Base-by-base conservation (phyloP, 2,329 filamentous ascomycete species). In the Coniochaeta prunicola region DNA sequence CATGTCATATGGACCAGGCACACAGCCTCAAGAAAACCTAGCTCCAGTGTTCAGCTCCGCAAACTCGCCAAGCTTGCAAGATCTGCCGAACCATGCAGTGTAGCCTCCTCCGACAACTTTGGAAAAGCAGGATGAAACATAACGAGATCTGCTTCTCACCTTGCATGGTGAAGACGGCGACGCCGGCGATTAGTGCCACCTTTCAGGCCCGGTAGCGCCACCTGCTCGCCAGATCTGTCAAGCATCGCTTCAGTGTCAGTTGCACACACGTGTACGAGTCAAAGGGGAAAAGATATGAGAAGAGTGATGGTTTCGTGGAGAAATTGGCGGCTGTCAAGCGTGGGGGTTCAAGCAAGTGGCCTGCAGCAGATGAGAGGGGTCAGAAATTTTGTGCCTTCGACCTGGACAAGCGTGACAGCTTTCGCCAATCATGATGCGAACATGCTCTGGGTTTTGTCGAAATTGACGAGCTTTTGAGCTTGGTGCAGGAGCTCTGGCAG, bases 321-420 rank as follows among this genome's bases (percentile, higher is more conserved):
- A 42, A 56, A 56, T 56, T 40, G 33, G 36, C 24, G 36, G 36
- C 36, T 38, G 54, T 56, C 54, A 42, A n/a, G 54, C 54, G 54
- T 56, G 54, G 54, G 54, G 54, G 33, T 38, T 21, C 21, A 56
- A 38, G 53, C 54, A 28, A 42, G 53, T 34, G 53, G 26, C 30
- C 21, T 28, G 45, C 40, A 50, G 24, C 21, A 17, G 45, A 24
- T 21, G 42, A 30, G 45, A 50, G 45, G 45, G 45, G 45, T 30
- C 13, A 26, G 24, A 45, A 21, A 38, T 38, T 38, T 38, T n/a
- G 9, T n/a, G 15, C 15, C 9, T 3, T 4, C 36, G 17, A 4
- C 17, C 19, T 38, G 3, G 36, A 45, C 40, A 45, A 3, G 19
- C 40, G 10, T 12, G 15, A 30, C 5, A 26, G 12, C 24, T 50